A percentile compares a stretch with the other conserved stretches of the same genome.
Conservation (phyloP, 2,329 filamentous ascomycete species). For the Colletotrichum camelliae region DNA sequence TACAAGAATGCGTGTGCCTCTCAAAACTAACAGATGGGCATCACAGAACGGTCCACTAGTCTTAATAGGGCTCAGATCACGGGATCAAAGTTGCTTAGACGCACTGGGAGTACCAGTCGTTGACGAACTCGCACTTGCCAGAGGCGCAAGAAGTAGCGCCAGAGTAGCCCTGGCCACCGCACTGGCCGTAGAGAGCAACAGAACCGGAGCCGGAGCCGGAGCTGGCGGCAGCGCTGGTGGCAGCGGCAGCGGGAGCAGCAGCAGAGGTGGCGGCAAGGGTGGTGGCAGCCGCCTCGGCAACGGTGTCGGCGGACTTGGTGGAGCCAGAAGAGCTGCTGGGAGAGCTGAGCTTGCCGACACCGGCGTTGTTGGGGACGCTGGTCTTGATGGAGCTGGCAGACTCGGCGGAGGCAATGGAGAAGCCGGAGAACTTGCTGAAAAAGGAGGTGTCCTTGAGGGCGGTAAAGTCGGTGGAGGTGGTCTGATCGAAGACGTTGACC, state of each 20-base stretch:
- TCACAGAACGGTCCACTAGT: background rate
- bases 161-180: constrained; percentile 27
- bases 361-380: constrained; percentile 10
- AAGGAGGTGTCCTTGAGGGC: constrained; percentile 6
- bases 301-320: background rate
- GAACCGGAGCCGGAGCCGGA: constrained; percentile 14
- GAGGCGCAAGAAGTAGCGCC: constrained; percentile 24
- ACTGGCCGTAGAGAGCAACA: constrained; percentile 40
- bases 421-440: background rate
- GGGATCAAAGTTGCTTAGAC: background rate
- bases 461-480: constrained; percentile 1
- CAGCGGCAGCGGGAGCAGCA: background rate
- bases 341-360: constrained; percentile 11
- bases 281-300: background rate
- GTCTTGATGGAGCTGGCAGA: constrained; percentile 15
- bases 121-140: constrained; percentile 21
- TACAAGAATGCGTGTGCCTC: background rate
- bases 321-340: background rate
- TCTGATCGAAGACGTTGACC: constrained; percentile 3
- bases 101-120: constrained; percentile 27
- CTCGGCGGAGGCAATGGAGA: background rate
- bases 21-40: background rate
- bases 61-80: background rate
- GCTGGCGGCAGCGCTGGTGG: background rate
- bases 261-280: background rate